Evolutionary conservation across 331 rosid species (phyloP).

Genomic region (Ulmus americana): DNA sequence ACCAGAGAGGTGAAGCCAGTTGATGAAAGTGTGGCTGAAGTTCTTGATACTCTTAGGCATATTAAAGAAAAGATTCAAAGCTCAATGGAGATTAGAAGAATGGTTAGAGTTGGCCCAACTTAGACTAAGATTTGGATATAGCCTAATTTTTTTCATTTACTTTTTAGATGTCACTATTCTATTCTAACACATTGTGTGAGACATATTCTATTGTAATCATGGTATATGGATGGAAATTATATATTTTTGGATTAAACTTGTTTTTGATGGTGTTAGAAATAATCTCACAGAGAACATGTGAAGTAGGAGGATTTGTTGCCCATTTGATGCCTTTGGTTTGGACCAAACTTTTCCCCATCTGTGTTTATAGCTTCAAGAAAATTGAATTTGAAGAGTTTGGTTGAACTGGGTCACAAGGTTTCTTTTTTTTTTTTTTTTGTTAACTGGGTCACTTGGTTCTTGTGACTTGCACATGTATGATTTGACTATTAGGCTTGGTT

Average conservation of each 20-base stretch:
- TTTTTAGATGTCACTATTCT: background rate
- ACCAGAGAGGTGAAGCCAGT: slow-evolving; percentile 35
- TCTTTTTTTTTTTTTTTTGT: background rate
- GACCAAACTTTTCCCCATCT: slow-evolving; percentile 33
- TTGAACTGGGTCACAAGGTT: slow-evolving; percentile 30
- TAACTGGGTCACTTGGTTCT: slow-evolving; percentile 34
- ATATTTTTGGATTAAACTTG: slow-evolving; percentile 23
- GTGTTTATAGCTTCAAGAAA: slow-evolving; percentile 8
- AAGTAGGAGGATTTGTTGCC: slow-evolving; percentile 43
- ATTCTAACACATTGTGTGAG: background rate
- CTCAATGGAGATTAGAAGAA: slow-evolving; percentile 38
- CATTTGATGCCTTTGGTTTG: slow-evolving; percentile 24
- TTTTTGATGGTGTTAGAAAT: slow-evolving; percentile 18
- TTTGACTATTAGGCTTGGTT: slow-evolving; percentile 2
- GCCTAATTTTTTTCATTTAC: slow-evolving; percentile 15
- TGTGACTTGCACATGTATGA: slow-evolving; percentile 38
- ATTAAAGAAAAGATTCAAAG: slow-evolving; percentile 44
- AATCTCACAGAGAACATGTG: slow-evolving; percentile 54
- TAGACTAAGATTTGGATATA: slow-evolving; percentile 10
- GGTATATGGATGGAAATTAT: background rate
- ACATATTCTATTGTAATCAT: background rate
- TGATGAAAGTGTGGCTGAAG: slow-evolving; percentile 40
- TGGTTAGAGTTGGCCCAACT: slow-evolving; percentile 36
- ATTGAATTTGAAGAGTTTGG: slow-evolving; percentile 16
- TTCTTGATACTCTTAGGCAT: slow-evolving; percentile 42